A percentile compares a stretch with the other conserved stretches of the same genome.
Conservation (phyloP, 2,329 filamentous ascomycete species). For the Colletotrichum lindemuthianum region DNA sequence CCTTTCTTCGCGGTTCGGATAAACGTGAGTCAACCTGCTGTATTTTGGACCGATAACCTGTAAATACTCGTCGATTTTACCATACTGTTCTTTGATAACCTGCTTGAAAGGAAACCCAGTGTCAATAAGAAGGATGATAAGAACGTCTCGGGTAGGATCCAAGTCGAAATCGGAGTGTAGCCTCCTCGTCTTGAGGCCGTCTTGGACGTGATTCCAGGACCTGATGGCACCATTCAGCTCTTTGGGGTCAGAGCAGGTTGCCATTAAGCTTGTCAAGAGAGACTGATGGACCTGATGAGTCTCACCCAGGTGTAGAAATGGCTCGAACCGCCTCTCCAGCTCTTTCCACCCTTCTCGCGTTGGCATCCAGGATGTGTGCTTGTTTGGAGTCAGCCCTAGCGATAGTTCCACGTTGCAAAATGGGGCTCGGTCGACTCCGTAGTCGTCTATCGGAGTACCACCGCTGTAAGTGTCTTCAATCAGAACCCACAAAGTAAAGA, state of each 20-base stretch:
- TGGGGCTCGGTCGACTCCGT: background rate
- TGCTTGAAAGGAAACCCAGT: constrained; percentile 1
- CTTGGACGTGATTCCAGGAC: constrained; percentile 4
- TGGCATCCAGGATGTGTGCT: background rate
- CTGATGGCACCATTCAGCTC: background rate
- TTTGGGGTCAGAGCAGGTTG: background rate
- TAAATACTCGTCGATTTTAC: constrained; percentile 7
- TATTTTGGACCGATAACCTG: background rate
- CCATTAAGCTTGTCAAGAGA: constrained; percentile 3
- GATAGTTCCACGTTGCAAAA: constrained; percentile 4
- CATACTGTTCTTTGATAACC: background rate
- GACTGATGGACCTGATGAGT: constrained; percentile 4
- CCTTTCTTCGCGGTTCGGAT: constrained; percentile 4
- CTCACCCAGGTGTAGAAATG: background rate
- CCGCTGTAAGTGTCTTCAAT: constrained; percentile 1
- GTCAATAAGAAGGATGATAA: constrained; percentile 7
- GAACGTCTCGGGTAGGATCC: background rate
- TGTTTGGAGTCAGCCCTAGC: background rate
- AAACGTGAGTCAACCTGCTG: background rate
- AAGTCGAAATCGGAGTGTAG: background rate
- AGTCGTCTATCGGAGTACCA: background rate
- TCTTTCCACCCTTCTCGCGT: background rate
- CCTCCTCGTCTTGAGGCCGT: background rate
- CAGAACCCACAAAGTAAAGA: constrained; percentile 7
- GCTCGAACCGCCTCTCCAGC: background rate